Evolutionary conservation across 2,329 filamentous ascomycete species (phyloP), one percentile per base, ranked within the genome.

Genomic region (Fusarium fracticaudum): DNA sequence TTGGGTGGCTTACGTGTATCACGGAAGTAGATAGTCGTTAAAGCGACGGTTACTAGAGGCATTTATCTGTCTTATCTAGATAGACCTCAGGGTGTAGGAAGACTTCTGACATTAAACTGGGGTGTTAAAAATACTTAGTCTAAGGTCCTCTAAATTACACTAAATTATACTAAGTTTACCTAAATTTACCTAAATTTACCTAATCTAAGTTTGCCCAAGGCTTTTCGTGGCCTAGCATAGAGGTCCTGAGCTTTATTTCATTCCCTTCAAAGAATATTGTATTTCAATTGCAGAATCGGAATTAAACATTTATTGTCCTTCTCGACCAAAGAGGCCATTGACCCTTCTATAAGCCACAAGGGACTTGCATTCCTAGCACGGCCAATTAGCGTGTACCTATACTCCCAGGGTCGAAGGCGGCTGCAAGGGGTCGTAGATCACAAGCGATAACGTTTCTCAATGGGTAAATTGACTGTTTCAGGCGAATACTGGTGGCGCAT

Each of bases 1-100:
- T 10, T 45, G 51, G 60, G 60, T 43, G 3, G 38, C 40, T 17
- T 62, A 59, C 29, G 60, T 62, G 7, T 59, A 62, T 59, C 35
- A 48, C 2, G 31, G 33, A 17, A 60, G 35, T 6, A 48, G 43
- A 17, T 44, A 62, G 7, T 20, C 12, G 4, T 7, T 2, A 15
- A 5, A 20, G 20, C 3, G 8, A 24, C 1, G 4, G 3, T 20
- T 51, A 3, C 8, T 8, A 24, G 17, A 51, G 31, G n/a, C 24
- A 35, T 35, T 35, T 51, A 11, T 35, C 4, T 35, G n/a, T 51
- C 48, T 51, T 35, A 15, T 15, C 17, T 14, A 0, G 12, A 51
- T 51, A 8, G 22, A 24, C 33, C 33, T 35, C 15, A 17, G 35
- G 17, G 17, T 37, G 35, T 37, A 17, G 5, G 35, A 35, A 37